Conservation (phyloP, 2,329 filamentous ascomycete species). For the Alternaria arborescens region DNA sequence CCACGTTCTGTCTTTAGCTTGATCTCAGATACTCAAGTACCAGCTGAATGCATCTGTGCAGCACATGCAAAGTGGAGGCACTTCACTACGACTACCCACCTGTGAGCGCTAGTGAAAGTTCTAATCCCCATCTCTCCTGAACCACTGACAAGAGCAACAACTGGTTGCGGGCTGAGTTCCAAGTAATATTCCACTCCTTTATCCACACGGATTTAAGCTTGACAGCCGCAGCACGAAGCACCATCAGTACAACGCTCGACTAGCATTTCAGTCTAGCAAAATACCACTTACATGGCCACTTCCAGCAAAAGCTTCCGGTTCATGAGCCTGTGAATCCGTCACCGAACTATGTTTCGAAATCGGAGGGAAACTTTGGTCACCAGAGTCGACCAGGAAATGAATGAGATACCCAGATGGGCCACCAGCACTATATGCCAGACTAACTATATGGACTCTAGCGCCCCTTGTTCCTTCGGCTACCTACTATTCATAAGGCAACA, state of each 20-base stretch:
- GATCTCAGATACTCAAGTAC: background rate
- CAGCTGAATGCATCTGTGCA: background rate
- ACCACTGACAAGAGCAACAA: too few species aligned
- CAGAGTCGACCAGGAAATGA: background rate
- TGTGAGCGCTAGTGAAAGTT: background rate
- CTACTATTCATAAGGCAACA: background rate
- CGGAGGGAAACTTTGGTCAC: too few species aligned
- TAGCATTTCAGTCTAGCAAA: too few species aligned
- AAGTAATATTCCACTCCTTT: too few species aligned
- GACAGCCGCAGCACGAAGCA: too few species aligned
- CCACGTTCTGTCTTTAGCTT: background rate
- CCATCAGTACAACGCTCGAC: too few species aligned
- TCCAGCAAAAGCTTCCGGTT: too few species aligned
- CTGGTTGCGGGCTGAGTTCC: too few species aligned
- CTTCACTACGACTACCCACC: background rate
- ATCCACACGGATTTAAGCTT: too few species aligned
- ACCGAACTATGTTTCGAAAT: too few species aligned
- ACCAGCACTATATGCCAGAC: background rate
- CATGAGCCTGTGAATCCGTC: background rate
- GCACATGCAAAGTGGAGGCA: background rate
- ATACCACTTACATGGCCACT: too few species aligned
- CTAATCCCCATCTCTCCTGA: background rate
- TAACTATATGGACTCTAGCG: background rate
- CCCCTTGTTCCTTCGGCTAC: background rate
- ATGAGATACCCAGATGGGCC: background rate